Conservation (phyloP, 768 basidiomycete species). For the Xanthoconium stramineum region DNA sequence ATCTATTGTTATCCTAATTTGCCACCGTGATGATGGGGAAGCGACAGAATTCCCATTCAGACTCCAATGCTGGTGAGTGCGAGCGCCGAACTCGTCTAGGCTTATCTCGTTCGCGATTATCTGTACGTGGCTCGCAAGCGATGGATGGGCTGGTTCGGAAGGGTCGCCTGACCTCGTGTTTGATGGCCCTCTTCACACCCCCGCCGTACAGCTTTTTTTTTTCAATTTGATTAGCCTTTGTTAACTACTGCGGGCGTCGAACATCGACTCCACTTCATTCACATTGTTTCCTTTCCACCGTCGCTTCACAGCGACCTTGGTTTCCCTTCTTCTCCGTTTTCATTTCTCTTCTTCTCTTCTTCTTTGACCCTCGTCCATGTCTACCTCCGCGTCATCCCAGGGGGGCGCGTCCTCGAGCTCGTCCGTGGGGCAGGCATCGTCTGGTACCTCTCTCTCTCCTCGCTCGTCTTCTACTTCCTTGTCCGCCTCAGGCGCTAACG, state of each 20-base stretch:
- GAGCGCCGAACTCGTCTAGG: background rate
- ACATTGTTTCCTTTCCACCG: background rate
- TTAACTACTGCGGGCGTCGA: background rate
- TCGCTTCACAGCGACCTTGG: background rate
- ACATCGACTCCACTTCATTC: background rate
- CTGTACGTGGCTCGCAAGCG: background rate
- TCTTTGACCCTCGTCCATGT: slow-evolving; percentile 13
- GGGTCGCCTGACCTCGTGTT: background rate
- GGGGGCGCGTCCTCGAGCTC: background rate
- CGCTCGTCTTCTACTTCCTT: background rate
- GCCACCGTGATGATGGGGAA: too few species aligned
- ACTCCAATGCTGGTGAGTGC: too few species aligned
- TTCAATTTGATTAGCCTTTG: background rate
- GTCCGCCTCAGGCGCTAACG: slow-evolving; percentile 10
- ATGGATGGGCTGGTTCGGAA: too few species aligned
- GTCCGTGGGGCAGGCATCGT: background rate
- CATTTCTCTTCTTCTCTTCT: background rate
- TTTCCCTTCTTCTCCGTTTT: background rate
- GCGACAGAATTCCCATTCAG: too few species aligned
- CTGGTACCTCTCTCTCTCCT: slow-evolving; percentile 23
- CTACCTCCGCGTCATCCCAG: slow-evolving; percentile 4
- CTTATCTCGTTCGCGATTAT: background rate
- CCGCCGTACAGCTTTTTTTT: background rate
- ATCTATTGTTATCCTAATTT: too few species aligned
- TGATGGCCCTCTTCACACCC: background rate